Conservation (phyloP, 2,329 filamentous ascomycete genomes). For the Thelonectria blattea region DNA sequence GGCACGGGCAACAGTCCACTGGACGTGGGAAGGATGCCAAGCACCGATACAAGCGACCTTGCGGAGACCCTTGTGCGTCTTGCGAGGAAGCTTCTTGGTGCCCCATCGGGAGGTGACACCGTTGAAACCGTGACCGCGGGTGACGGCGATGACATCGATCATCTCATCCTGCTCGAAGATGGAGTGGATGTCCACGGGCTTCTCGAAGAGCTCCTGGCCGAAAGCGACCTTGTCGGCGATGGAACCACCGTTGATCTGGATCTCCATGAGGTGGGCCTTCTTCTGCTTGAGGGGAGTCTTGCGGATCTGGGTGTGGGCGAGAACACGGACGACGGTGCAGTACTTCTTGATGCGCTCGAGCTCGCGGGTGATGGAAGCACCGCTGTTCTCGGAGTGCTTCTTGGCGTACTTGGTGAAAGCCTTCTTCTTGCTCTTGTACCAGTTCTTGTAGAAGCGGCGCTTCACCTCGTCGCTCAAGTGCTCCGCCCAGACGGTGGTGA, state of each 20-base stretch:
- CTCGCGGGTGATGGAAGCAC: slow-evolving; percentile 91
- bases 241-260: slow-evolving; percentile 98
- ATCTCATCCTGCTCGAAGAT: slow-evolving; percentile 99
- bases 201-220: slow-evolving; percentile 96
- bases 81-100: slow-evolving; percentile 99
- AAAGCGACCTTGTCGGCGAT: slow-evolving; percentile 97
- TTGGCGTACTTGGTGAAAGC: slow-evolving; percentile 99
- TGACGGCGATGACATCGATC: slow-evolving; percentile 98
- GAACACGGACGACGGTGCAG: slow-evolving; percentile 98
- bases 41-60: slow-evolving; percentile 99
- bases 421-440: slow-evolving; percentile 99
- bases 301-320: slow-evolving; percentile 99
- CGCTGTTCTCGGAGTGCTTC: slow-evolving; percentile 96
- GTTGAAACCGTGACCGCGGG: slow-evolving; percentile 98
- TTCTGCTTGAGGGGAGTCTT: slow-evolving; percentile 99
- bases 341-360: slow-evolving; percentile 99
- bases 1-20: slow-evolving; percentile 99
- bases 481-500: slow-evolving; percentile 99
- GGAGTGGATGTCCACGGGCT: slow-evolving; percentile 89
- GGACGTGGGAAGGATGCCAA: slow-evolving; percentile 99
- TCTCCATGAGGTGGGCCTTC: slow-evolving; percentile 99
- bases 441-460: slow-evolving; percentile 99
- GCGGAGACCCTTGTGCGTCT: slow-evolving; percentile 99
- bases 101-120: slow-evolving; percentile 99
- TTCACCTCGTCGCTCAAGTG: slow-evolving; percentile 98